phyloP scores from a whole-genome alignment of 345 rosid genomes.

The Isatis tinctoria region DNA sequence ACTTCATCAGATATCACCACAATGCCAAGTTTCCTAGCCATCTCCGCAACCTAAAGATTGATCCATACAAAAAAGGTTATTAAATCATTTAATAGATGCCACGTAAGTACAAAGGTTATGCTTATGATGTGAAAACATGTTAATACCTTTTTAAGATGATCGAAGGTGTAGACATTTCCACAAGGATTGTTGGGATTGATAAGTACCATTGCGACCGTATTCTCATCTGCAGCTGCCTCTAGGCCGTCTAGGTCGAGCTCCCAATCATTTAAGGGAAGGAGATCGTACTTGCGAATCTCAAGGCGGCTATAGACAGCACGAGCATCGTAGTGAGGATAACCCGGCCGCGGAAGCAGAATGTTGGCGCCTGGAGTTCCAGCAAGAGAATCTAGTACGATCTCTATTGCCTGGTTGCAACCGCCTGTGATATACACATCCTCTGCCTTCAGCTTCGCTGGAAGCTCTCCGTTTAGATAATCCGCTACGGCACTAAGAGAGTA shows the following conservation, averaged over 20 bases:
- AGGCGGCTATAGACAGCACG: constrained; percentile 17
- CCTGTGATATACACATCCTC: constrained; percentile 48
- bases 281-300: constrained; percentile 45
- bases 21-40: constrained; percentile 3
- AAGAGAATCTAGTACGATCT: constrained; percentile 34
- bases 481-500: constrained; percentile 39
- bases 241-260: constrained; percentile 47
- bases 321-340: constrained; percentile 41
- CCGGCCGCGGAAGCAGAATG: constrained; percentile 34
- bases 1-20: constrained; percentile 1
- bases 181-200: constrained; percentile 39
- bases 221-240: constrained; percentile 47
- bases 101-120: not conserved
- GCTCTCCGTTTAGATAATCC: constrained; percentile 37
- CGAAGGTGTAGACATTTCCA: constrained; percentile 33
- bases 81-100: no score
- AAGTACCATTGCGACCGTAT: constrained; percentile 50
- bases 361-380: constrained; percentile 43
- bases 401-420: constrained; percentile 52
- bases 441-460: constrained; percentile 36
- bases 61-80: not conserved
- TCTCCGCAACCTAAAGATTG: not conserved
- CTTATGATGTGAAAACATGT: not conserved
- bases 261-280: constrained; percentile 46
- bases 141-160: constrained; percentile 38